Evolutionary conservation across 2,329 filamentous ascomycete genomes (phyloP).

Genomic region (Epichloe sp.): DNA sequence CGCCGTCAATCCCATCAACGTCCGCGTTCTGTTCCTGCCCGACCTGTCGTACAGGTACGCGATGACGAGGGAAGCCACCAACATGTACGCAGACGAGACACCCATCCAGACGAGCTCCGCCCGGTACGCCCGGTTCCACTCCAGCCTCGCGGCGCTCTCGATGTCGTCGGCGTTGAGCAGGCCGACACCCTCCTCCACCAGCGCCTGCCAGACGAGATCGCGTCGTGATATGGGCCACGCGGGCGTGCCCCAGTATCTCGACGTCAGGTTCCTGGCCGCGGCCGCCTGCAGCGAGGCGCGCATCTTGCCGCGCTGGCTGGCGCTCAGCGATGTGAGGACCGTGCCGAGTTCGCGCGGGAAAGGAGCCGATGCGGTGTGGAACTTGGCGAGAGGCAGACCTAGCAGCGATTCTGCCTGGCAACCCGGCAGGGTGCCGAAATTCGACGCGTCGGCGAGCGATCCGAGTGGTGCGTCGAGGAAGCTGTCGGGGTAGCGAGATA

Average conservation of each 20-base stretch:
- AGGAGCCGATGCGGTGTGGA: conserved; percentile 50
- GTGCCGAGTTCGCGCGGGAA: conserved; percentile 40
- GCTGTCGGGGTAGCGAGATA: conserved; percentile 32
- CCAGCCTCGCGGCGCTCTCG: conserved; percentile 18
- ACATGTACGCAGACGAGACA: conserved; percentile 4
- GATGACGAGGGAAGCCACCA: conserved; percentile 2
- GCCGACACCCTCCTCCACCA: conserved; percentile 42
- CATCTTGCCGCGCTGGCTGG: conserved; percentile 27
- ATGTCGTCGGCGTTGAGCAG: conserved; percentile 51
- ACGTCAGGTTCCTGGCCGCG: conserved; percentile 37
- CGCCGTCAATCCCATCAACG: not conserved
- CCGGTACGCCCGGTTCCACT: conserved; percentile 7
- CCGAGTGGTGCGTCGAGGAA: conserved; percentile 54
- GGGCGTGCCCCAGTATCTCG: conserved; percentile 47
- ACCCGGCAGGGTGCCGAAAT: not conserved
- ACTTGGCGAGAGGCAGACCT: conserved; percentile 38
- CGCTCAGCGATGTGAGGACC: conserved; percentile 22
- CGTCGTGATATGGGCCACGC: conserved; percentile 42
- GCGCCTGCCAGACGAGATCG: conserved; percentile 42
- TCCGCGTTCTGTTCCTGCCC: not conserved
- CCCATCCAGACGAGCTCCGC: conserved; percentile 11
- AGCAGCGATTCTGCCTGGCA: conserved; percentile 4
- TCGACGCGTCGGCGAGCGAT: conserved; percentile 13
- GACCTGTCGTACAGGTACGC: conserved; percentile 3
- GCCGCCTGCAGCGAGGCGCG: conserved; percentile 32